Evolutionary conservation across 2,329 filamentous ascomycete species (phyloP).

Genomic region (Ramularia collo-cygni): DNA sequence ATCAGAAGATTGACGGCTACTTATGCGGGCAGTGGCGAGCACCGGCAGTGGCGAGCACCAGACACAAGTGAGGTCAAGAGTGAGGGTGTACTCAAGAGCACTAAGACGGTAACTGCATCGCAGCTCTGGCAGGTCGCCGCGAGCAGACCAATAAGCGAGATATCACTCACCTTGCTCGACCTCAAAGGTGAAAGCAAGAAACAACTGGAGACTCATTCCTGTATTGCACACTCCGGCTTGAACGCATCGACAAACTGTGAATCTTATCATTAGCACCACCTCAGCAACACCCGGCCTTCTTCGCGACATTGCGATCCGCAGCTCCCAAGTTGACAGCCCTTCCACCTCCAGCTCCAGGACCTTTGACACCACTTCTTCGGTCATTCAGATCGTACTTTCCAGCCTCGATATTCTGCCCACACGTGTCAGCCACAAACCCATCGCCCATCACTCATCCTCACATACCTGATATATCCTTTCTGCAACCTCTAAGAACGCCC

Average conservation of each 20-base stretch:
- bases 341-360: slow-evolving; percentile 45
- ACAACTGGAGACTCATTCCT: too few relatives aligned
- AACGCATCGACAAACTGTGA: slow-evolving; percentile 16
- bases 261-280: slow-evolving; percentile 15
- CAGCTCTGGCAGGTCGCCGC: too few relatives aligned
- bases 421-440: neutral
- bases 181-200: too few relatives aligned
- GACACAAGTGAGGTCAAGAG: too few relatives aligned
- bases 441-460: neutral
- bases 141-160: too few relatives aligned
- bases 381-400: slow-evolving; percentile 94
- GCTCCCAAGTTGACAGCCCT: slow-evolving; percentile 39
- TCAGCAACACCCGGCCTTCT: slow-evolving; percentile 23
- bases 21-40: too few relatives aligned
- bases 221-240: neutral
- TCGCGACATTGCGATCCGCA: slow-evolving; percentile 32
- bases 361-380: slow-evolving; percentile 84
- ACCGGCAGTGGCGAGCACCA: too few relatives aligned
- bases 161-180: too few relatives aligned
- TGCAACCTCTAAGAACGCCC: slow-evolving; percentile 86
- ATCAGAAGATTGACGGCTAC: too few relatives aligned
- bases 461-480: slow-evolving; percentile 68
- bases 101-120: too few relatives aligned
- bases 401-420: slow-evolving; percentile 82
- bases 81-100: too few relatives aligned